Evolutionary conservation across 1,284 basidiomycete species (phyloP), one percentile per base, ranked within the genome.

Genomic region (Trichosporon sp.): DNA sequence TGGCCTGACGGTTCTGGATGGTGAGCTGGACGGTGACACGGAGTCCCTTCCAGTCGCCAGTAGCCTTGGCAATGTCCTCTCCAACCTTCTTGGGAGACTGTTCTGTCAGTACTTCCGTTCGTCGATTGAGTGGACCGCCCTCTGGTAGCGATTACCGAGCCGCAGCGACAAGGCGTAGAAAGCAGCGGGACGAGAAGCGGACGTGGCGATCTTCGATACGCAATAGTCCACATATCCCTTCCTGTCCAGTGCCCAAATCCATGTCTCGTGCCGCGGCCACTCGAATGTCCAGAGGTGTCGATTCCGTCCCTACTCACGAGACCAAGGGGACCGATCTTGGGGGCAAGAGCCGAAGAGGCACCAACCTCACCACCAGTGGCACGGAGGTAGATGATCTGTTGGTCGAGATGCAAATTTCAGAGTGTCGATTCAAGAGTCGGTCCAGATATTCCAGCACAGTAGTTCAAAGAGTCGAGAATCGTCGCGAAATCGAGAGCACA

Each of bases 1-100:
- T 87, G 70, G 96, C 96, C 90, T 99, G 97, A 88, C 96, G 95
- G 88, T 99, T 99, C 90, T 99, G 97, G 85, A 99, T 98, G 73
- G 96, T 99, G 75, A 99, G 90, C 86, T 99, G 95, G 78, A 98
- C 94, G 78, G 97, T 99, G 75, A 99, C 97, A 74, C 96, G 93
- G 82, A 99, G 94, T 88, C 97, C 97, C 88, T 99, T 99, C 97
- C 97, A 99, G 85, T 92, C 92, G 73, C 91, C 90, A 75, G 97
- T 98, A 74, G 97, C 96, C 87, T 99, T 99, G 83, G 97, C 97
- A 84, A 99, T 99, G 88, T 99, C 97, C 93, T 99, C 97, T 88
- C 97, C 97, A 87, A 99, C 96, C 89, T 99, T 99, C 90, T 99
- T 99, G 84, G 97, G 96, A 73, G 97, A 98, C 96, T 98, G 78